phyloP scores from a whole-genome alignment of 2,329 filamentous ascomycete species.

The Zymoseptoria crescenta region DNA sequence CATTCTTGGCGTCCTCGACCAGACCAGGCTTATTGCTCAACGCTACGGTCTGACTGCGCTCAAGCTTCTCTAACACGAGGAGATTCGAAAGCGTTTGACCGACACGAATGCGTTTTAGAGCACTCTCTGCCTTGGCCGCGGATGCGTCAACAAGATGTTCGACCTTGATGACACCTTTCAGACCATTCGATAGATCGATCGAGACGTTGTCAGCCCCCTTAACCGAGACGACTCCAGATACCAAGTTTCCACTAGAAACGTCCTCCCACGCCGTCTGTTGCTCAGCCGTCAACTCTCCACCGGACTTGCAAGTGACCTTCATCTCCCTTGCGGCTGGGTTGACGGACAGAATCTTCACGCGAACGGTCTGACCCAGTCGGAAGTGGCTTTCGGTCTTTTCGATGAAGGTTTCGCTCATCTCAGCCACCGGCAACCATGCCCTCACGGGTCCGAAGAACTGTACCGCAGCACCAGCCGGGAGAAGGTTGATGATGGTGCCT shows the following conservation, averaged over 20 bases:
- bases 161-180: slow-evolving; percentile 70
- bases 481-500: slow-evolving; percentile 78
- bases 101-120: slow-evolving; percentile 72
- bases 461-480: slow-evolving; percentile 72
- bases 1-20: slow-evolving; percentile 63
- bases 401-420: slow-evolving; percentile 98
- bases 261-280: slow-evolving; percentile 65
- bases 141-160: slow-evolving; percentile 83
- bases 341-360: slow-evolving; percentile 76
- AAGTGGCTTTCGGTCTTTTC: slow-evolving; percentile 85
- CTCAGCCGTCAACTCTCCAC: slow-evolving; percentile 67
- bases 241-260: slow-evolving; percentile 64
- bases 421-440: slow-evolving; percentile 83
- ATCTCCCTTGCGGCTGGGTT: slow-evolving; percentile 64
- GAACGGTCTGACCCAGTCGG: slow-evolving; percentile 81
- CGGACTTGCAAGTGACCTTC: slow-evolving; percentile 88
- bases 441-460: slow-evolving; percentile 82
- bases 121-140: slow-evolving; percentile 64
- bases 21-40: slow-evolving; percentile 79
- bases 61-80: slow-evolving; percentile 79
- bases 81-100: slow-evolving; percentile 76
- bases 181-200: slow-evolving; percentile 64
- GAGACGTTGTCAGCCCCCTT: slow-evolving; percentile 41
- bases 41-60: slow-evolving; percentile 64
- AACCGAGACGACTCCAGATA: slow-evolving; percentile 59